A percentile compares a stretch with the other conserved stretches of the same genome.
These are phyloP conservation scores for Circinella umbellata DNA, from an alignment of 371 early-diverging fungal species.

Conservation along the genomic window DNA sequence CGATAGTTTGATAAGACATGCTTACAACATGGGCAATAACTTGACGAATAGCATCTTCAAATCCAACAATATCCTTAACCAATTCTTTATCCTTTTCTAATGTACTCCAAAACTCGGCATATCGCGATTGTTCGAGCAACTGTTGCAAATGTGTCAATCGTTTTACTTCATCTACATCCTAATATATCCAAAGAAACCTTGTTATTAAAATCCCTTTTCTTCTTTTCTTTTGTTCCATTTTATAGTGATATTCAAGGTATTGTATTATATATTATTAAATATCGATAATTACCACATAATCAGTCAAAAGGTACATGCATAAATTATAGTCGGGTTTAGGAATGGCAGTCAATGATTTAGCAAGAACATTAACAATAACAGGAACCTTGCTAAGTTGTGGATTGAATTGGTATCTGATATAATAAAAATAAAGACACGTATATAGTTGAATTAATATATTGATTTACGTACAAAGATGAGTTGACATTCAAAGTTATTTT, in stretches of 20 bases:
- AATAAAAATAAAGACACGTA: too few relatives aligned
- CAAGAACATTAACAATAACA: conserved; percentile 76
- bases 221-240: too few relatives aligned
- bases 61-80: conserved; percentile 69
- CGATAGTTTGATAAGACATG: conserved; percentile 84
- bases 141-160: conserved; percentile 78
- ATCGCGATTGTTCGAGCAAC: conserved; percentile 79
- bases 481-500: background rate
- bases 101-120: conserved; percentile 80
- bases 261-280: background rate
- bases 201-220: background rate
- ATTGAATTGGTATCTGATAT: conserved; percentile 86
- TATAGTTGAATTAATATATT: too few relatives aligned
- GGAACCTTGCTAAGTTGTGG: conserved; percentile 73
- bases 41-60: conserved; percentile 76
- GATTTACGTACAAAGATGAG: background rate
- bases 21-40: conserved; percentile 76
- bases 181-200: background rate
- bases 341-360: conserved; percentile 82
- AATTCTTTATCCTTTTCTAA: conserved; percentile 62
- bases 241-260: too few relatives aligned
- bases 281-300: conserved; percentile 61
- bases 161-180: conserved; percentile 61
- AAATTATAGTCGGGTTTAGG: conserved; percentile 91
- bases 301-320: conserved; percentile 83